Evolutionary conservation across 2,329 filamentous ascomycete species (phyloP).

Genomic region (Escovopsis sp.): DNA sequence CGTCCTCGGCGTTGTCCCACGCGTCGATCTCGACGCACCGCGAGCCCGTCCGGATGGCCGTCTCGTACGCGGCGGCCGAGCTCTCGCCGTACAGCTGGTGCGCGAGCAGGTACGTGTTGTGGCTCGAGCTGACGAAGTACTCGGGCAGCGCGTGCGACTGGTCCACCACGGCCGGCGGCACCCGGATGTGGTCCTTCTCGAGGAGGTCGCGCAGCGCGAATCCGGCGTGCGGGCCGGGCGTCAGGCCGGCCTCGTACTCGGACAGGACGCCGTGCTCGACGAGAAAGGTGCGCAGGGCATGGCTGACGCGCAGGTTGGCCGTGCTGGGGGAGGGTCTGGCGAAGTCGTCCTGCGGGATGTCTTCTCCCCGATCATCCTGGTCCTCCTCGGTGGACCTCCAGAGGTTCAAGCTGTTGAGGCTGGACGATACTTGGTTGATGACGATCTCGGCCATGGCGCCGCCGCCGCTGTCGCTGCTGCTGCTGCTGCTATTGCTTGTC

Average conservation of each 20-base stretch:
- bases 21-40: slow-evolving; percentile 62
- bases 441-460: background rate
- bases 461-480: too few relatives aligned
- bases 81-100: slow-evolving; percentile 54
- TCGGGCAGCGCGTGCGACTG: slow-evolving; percentile 47
- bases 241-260: slow-evolving; percentile 30
- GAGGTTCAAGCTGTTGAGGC: slow-evolving; percentile 17
- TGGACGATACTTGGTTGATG: slow-evolving; percentile 12
- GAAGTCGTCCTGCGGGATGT: slow-evolving; percentile 25
- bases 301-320: slow-evolving; percentile 42
- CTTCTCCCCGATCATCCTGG: slow-evolving; percentile 21
- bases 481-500: too few relatives aligned
- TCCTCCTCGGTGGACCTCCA: slow-evolving; percentile 14
- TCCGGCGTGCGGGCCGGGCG: slow-evolving; percentile 23
- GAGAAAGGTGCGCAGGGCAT: slow-evolving; percentile 40
- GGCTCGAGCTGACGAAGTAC: slow-evolving; percentile 59
- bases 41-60: slow-evolving; percentile 45
- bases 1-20: slow-evolving; percentile 49
- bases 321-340: slow-evolving; percentile 44
- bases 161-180: slow-evolving; percentile 40
- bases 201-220: slow-evolving; percentile 35
- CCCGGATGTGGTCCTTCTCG: slow-evolving; percentile 39
- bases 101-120: slow-evolving; percentile 59
- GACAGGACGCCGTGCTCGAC: slow-evolving; percentile 35
- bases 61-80: slow-evolving; percentile 47